Evolutionary conservation across 2,329 filamentous ascomycete genomes (phyloP), one percentile per base, ranked within the genome.

Genomic region (Zasmidium citrigriseum): DNA sequence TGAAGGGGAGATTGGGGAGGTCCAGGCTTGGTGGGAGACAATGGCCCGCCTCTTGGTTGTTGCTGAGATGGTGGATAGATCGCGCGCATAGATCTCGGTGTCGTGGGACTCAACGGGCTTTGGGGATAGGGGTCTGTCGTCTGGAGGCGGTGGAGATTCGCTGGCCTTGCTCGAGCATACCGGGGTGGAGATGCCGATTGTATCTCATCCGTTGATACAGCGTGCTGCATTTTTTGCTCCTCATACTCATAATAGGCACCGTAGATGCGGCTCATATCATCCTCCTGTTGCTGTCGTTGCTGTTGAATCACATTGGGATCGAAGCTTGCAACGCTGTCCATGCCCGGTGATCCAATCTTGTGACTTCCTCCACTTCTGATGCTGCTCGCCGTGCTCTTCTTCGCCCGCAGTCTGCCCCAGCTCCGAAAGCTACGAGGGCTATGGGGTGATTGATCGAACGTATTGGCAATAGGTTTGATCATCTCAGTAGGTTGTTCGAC

Each of bases 201-300:
- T 2, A 18, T 23, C 16, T 52, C 50, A 29, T 21, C 21, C 5
- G 50, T 38, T 18, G 48, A 41, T 20, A 52, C 50, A 12, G 29
- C 12, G 5, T 20, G 29, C 21, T n/a, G 29, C 29, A 18, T 38
- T 52, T 60, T 60, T 34, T 52, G 76, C 47, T 80, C 82, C 64
- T 97, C 93, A 67, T 96, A 90, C 73, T 92, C 91, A 87, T 96
- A 89, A 63, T 96, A 93, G 66, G 92, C 89, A 61, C 88, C 91
- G 76, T 97, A 98, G 73, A 98, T 86, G 68, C 90, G 86, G 74
- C 96, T 92, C 75, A 97, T 86, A 73, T 96, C 90, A 64, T 88
- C 82, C 74, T 95, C 87, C 63, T 90, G 87, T 78, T 88, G 88
- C 69, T 83, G 82, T 72, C 84, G 86, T 75, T 96, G 90, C 60